These are phyloP conservation scores for Pythium myriotylum DNA, from an alignment of 352 stramenopile genomes.

Conservation along the genomic window DNA sequence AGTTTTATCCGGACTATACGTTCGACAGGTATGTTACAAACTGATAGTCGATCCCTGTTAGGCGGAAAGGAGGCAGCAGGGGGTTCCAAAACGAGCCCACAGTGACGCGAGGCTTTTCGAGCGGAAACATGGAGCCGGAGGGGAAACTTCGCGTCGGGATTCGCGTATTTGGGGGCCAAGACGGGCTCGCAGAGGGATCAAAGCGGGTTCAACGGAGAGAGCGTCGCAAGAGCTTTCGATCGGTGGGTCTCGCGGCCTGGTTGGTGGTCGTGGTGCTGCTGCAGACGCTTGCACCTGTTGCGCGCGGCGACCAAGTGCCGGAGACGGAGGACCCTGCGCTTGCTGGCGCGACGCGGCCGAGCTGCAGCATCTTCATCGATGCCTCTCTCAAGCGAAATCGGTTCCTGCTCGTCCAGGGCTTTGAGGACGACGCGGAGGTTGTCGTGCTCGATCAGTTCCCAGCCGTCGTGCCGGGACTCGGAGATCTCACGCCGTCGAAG, in stretches of 20 bases:
- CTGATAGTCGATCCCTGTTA: too few species aligned
- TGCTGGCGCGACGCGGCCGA: constrained; percentile 16
- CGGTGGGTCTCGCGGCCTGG: constrained; percentile 7
- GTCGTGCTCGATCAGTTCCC: constrained; percentile 48
- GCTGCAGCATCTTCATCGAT: constrained; percentile 64
- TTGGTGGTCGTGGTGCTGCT: constrained; percentile 27
- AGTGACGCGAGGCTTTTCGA: constrained; percentile 1
- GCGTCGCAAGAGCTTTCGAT: constrained; percentile 7
- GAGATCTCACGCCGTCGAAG: constrained; percentile 24
- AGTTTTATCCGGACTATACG: neutral
- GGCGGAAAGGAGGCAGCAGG: neutral
- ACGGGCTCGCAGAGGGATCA: neutral
- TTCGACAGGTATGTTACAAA: neutral
- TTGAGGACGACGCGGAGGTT: constrained; percentile 44
- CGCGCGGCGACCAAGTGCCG: neutral
- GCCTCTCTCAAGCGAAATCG: constrained; percentile 37
- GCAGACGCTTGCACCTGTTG: constrained; percentile 5
- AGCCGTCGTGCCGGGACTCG: constrained; percentile 28
- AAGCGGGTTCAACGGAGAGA: neutral
- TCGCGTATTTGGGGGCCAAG: constrained; percentile 1
- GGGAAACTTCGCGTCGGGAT: constrained; percentile 11
- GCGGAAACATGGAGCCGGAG: constrained; percentile 19
- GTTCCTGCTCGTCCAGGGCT: constrained; percentile 57
- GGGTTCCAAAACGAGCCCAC: too few species aligned
- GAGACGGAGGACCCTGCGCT: constrained; percentile 12